These are phyloP conservation scores for Radiomyces spectabilis DNA, from an alignment of 192 early-diverging fungal genomes.

Conservation along the genomic window DNA sequence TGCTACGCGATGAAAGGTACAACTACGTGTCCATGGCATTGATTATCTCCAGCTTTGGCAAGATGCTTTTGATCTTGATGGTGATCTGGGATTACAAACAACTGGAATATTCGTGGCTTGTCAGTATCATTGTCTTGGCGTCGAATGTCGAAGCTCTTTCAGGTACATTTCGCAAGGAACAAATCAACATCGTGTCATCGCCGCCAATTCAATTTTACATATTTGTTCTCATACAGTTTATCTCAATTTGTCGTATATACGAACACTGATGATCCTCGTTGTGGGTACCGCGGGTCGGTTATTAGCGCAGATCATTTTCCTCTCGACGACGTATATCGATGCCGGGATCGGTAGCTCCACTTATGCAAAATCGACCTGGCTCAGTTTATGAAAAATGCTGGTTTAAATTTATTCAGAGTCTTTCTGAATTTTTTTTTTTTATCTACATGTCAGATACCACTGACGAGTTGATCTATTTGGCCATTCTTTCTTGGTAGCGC, in stretches of 20 bases:
- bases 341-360: neutral
- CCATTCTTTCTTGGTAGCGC: slow-evolving; percentile 44
- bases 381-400: slow-evolving; percentile 16
- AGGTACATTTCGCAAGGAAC: slow-evolving; percentile 1
- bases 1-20: too few species aligned
- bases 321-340: slow-evolving; percentile 25
- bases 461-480: slow-evolving; percentile 37
- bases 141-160: slow-evolving; percentile 68
- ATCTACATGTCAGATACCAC: too few species aligned
- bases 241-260: slow-evolving; percentile 35
- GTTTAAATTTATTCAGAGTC: too few species aligned
- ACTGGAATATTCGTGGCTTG: slow-evolving; percentile 73
- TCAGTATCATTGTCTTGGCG: slow-evolving; percentile 68
- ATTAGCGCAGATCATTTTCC: slow-evolving; percentile 40
- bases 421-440: too few species aligned
- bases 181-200: neutral
- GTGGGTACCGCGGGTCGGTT: slow-evolving; percentile 37
- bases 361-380: slow-evolving; percentile 13
- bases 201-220: neutral
- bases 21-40: slow-evolving; percentile 62
- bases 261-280: slow-evolving; percentile 34
- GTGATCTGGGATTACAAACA: slow-evolving; percentile 89
- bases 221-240: slow-evolving; percentile 29
- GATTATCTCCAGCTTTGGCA: slow-evolving; percentile 81
- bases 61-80: slow-evolving; percentile 79